These are phyloP conservation scores for Phytophthora lateralis DNA, from an alignment of 352 stramenopile species.

Conservation along the genomic window DNA sequence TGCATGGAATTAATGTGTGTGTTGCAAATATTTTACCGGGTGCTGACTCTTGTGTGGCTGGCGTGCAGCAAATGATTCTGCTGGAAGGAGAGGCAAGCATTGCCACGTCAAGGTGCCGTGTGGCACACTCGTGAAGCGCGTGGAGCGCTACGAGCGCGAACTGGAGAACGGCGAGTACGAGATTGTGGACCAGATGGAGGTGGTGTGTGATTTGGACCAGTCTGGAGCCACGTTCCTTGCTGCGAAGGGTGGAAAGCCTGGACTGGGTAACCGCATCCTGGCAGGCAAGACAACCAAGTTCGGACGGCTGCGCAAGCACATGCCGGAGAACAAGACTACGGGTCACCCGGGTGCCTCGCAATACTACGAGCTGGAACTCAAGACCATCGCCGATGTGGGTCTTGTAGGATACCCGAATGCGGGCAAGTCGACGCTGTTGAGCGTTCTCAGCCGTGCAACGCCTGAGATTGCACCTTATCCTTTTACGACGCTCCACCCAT, in stretches of 20 bases:
- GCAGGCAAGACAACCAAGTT: conserved; percentile 84
- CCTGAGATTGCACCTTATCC: conserved; percentile 97
- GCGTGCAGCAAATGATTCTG: conserved; percentile 73
- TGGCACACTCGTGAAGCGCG: conserved; percentile 87
- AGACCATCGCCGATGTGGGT: conserved; percentile 98
- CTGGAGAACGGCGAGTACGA: conserved; percentile 78
- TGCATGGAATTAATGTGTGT: background rate
- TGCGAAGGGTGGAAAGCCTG: conserved; percentile 81
- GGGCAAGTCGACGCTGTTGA: conserved; percentile 96
- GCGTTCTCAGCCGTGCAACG: conserved; percentile 91
- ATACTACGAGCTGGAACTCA: conserved; percentile 98
- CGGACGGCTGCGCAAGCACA: conserved; percentile 82
- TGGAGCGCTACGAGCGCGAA: conserved; percentile 81
- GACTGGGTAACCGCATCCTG: conserved; percentile 86
- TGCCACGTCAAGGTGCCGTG: conserved; percentile 83
- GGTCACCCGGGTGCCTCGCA: conserved; percentile 93
- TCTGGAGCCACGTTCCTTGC: conserved; percentile 73
- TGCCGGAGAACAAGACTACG: conserved; percentile 75
- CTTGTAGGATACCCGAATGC: conserved; percentile 99
- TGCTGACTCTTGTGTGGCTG: conserved; percentile 7
- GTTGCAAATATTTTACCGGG: background rate
- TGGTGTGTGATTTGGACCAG: conserved; percentile 79
- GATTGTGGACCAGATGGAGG: conserved; percentile 81
- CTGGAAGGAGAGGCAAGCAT: conserved; percentile 80
- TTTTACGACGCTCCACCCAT: conserved; percentile 97